Evolutionary conservation across 176 grass and related monocot genomes (phyloP).

Genomic region (Pharus latifolius): DNA sequence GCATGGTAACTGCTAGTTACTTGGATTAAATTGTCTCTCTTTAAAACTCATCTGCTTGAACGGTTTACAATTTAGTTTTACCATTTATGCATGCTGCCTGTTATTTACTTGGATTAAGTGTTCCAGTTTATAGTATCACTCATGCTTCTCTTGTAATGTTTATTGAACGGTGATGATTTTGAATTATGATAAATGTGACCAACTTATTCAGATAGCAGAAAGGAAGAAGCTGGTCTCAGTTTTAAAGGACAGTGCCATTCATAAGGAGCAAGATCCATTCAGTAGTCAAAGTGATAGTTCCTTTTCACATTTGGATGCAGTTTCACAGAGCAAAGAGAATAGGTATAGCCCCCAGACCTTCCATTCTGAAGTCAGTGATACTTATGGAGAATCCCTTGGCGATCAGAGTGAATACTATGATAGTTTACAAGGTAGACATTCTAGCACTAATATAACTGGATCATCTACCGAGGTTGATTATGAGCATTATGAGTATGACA

Average conservation of each 20-base stretch:
- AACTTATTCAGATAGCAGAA: slow-evolving; percentile 69
- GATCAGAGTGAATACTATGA: slow-evolving; percentile 9
- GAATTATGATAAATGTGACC: slow-evolving; percentile 17
- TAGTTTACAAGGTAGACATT: slow-evolving; percentile 21
- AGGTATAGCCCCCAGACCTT: slow-evolving; percentile 3
- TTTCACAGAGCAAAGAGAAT: slow-evolving; percentile 13
- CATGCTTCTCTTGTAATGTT: background rate
- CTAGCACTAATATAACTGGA: slow-evolving; percentile 22
- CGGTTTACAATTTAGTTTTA: background rate
- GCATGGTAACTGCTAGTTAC: background rate
- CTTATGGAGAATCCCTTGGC: slow-evolving; percentile 22
- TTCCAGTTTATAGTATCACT: background rate
- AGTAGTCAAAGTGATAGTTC: slow-evolving; percentile 28
- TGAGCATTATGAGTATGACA: slow-evolving; percentile 1
- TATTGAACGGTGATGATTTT: slow-evolving; percentile 11
- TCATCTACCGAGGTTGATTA: slow-evolving; percentile 22
- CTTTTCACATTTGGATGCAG: slow-evolving; percentile 24
- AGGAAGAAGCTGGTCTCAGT: slow-evolving; percentile 61
- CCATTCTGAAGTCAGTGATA: slow-evolving; percentile 19
- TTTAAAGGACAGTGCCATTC: slow-evolving; percentile 47
- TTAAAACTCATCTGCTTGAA: background rate
- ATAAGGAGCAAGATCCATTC: slow-evolving; percentile 26
- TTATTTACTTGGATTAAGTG: background rate
- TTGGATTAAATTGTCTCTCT: background rate
- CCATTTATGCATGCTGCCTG: background rate